Evolutionary conservation across 495 filamentous ascomycete species (phyloP), one percentile per base, ranked within the genome.

Genomic region (Penicillium alfredii): DNA sequence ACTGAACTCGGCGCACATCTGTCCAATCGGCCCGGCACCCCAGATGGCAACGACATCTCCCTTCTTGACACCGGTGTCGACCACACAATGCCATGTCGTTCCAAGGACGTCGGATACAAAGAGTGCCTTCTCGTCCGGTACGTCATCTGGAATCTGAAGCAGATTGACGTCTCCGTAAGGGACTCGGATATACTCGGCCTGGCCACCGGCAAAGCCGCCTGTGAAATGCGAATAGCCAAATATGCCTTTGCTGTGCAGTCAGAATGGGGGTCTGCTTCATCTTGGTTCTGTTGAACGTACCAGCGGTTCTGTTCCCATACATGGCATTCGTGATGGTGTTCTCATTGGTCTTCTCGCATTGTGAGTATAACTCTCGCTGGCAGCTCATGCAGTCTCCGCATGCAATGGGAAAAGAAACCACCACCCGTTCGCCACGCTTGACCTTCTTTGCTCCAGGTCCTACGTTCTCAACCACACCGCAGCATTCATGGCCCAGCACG

Each of bases 401-500:
- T 0, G 87, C 81, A 57, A 94, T 94, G 49, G 88, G 86, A 69
- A 94, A 94, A 7, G 78, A 81, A 0, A 80, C 85, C 5, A 96
- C 87, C 13, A 90, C 89, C 12, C 88, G 68, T 38, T 90, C 76
- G 10, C 88, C 88, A 10, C 61, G 56, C 47, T 81, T 73, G 22
- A 81, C 56, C 0, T 68, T 72, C 31, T 61, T 79, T 3, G 82
- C 74, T 0, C 45, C 71, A 0, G 76, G 60, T 0, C 88, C 88
- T 4, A 85, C 69, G 10, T 72, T 66, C 20, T 92, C 85, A 4
- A 93, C 80, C 11, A 86, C 60, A 26, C 88, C 88, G 51, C 82
- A 88, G 64, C 87, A 93, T 48, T 94, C 88, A 55, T 95, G 87
- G 29, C 88, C 88, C 0, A 94, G 72, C 32, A 94, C 88, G 63